Percentiles rank a stretch among this genome's conserved stretches.
These are phyloP conservation scores for Erythrobasidium hasegawianum DNA, from an alignment of 1,284 basidiomycete genomes.

Conservation along the genomic window DNA sequence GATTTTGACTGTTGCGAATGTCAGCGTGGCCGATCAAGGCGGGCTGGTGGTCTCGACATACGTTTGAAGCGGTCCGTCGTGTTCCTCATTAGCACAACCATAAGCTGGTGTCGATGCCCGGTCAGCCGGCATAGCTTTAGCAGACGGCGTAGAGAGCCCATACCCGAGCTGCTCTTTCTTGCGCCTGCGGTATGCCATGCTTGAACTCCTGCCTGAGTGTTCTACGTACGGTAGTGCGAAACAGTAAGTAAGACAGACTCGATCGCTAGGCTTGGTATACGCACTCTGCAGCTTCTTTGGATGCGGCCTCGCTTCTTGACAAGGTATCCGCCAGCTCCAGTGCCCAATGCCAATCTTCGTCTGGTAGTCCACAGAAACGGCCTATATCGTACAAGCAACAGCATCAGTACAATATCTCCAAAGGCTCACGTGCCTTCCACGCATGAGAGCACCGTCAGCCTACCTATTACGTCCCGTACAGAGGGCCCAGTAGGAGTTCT, in stretches of 20 bases:
- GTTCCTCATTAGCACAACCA: slow-evolving; percentile 39
- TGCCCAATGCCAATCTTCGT: slow-evolving; percentile 24
- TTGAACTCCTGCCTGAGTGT: slow-evolving; percentile 33
- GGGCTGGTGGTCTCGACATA: slow-evolving; percentile 6
- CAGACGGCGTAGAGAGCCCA: too few relatives aligned
- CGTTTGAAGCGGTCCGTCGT: slow-evolving; percentile 39
- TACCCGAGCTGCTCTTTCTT: slow-evolving; percentile 36
- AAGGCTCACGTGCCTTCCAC: neutral
- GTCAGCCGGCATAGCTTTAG: too few relatives aligned
- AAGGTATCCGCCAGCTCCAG: slow-evolving; percentile 26
- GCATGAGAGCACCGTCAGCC: neutral
- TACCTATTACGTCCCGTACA: slow-evolving; percentile 11
- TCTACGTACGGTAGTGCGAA: neutral
- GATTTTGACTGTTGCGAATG: slow-evolving; percentile 37
- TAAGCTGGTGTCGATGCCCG: slow-evolving; percentile 1
- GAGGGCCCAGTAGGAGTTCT: neutral
- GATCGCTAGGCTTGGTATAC: neutral
- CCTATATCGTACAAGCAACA: slow-evolving; percentile 5
- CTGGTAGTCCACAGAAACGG: slow-evolving; percentile 27
- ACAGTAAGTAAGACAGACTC: neutral
- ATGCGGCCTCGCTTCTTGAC: slow-evolving; percentile 19
- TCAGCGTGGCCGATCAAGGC: neutral
- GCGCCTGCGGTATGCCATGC: slow-evolving; percentile 39
- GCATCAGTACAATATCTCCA: neutral
- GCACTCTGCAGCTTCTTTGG: slow-evolving; percentile 25